Percentiles rank a stretch among this genome's conserved stretches.
Conservation (phyloP, 176 grass and related monocot genomes). For the Saccharum spontaneum region DNA sequence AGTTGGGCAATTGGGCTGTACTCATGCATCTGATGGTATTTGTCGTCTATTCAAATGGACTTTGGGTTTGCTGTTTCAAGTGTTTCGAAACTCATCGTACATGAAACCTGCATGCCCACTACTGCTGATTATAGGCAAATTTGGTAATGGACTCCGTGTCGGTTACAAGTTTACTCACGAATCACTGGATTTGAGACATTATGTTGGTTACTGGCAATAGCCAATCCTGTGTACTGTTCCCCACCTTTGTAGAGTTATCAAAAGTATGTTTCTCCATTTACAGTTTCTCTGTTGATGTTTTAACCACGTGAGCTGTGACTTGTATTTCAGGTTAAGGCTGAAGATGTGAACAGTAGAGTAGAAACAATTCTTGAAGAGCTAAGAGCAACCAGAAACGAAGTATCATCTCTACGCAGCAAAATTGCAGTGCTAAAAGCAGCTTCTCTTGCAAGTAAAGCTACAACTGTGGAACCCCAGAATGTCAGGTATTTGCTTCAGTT, state of each 20-base stretch:
- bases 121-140: conserved; percentile 4
- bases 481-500: conserved; percentile 57
- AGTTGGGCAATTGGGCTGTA: background rate
- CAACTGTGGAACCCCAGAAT: conserved; percentile 50
- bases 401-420: conserved; percentile 73
- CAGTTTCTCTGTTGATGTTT: background rate
- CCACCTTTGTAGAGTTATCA: background rate
- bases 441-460: conserved; percentile 57
- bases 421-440: conserved; percentile 87
- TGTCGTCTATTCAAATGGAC: conserved; percentile 9
- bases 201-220: background rate
- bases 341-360: conserved; percentile 82
- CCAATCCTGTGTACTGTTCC: background rate
- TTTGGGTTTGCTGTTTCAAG: conserved; percentile 10
- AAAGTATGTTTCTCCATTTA: background rate
- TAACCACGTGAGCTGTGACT: background rate
- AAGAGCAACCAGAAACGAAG: conserved; percentile 78
- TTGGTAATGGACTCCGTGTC: background rate
- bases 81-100: background rate
- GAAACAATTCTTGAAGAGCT: conserved; percentile 81
- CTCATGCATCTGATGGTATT: background rate
- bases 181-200: background rate
- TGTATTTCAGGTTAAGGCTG: conserved; percentile 81
- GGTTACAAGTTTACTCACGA: background rate
- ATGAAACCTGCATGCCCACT: background rate